phyloP scores from a whole-genome alignment of 345 rosid species.

The Syzygium grande region DNA sequence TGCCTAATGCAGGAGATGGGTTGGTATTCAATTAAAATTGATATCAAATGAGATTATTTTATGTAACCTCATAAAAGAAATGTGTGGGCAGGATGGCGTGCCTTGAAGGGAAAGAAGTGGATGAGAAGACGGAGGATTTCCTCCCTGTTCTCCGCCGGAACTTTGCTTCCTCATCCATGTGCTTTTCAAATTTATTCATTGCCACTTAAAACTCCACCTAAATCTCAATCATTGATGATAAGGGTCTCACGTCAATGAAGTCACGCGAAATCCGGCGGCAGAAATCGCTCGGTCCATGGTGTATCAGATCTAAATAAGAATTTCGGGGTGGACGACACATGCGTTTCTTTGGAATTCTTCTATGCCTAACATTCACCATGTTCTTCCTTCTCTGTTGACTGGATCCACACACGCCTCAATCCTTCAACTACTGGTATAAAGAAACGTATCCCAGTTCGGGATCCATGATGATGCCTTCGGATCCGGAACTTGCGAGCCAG shows the following conservation, averaged over 20 bases:
- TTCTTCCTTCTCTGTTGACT: neutral
- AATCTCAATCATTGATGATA: neutral
- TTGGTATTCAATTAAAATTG: neutral
- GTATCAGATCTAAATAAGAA: neutral
- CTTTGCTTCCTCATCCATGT: neutral
- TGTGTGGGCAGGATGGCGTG: neutral
- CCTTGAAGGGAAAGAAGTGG: neutral
- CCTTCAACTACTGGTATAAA: neutral
- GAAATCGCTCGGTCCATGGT: neutral
- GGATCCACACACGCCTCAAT: neutral
- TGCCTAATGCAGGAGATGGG: neutral
- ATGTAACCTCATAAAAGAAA: neutral
- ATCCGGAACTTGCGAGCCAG: neutral
- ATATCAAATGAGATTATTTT: neutral
- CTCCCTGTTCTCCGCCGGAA: neutral
- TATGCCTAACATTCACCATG: neutral
- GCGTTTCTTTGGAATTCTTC: neutral
- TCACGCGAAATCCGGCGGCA: neutral
- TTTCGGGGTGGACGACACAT: neutral
- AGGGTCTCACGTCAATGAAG: neutral
- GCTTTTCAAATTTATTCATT: neutral
- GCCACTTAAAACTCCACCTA: neutral
- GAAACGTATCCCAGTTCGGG: neutral
- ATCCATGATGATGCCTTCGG: neutral
- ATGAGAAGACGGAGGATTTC: neutral